Evolutionary conservation across 2,329 filamentous ascomycete species (phyloP).

Genomic region (Pseudogymnoascus sp.): DNA sequence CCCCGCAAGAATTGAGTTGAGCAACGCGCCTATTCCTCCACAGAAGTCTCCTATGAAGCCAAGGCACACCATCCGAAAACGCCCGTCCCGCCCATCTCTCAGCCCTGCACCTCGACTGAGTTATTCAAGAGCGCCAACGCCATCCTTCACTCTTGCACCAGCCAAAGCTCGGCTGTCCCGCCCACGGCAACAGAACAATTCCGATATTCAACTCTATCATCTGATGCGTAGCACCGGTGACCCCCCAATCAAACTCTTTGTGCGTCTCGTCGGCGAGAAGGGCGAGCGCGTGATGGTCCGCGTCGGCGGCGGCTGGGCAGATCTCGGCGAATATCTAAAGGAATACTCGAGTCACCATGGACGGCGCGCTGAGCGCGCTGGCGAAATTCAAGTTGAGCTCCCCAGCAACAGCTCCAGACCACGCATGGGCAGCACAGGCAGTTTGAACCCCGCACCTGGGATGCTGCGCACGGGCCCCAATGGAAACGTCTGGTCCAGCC

Average conservation of each 20-base stretch:
- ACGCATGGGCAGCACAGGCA: background rate
- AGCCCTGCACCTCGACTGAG: slow-evolving; percentile 23
- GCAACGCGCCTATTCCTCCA: slow-evolving; percentile 21
- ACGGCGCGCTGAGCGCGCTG: slow-evolving; percentile 53
- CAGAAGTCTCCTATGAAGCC: slow-evolving; percentile 18
- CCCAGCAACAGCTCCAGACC: slow-evolving; percentile 24
- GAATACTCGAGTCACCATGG: slow-evolving; percentile 91
- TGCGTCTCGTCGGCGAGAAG: slow-evolving; percentile 81
- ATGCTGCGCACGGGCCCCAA: background rate
- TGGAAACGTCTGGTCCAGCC: slow-evolving; percentile 35
- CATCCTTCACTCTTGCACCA: slow-evolving; percentile 62
- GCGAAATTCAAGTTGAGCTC: slow-evolving; percentile 50
- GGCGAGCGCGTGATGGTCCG: slow-evolving; percentile 96
- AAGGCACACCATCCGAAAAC: background rate
- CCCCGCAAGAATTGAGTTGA: slow-evolving; percentile 63
- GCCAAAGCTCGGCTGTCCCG: slow-evolving; percentile 41
- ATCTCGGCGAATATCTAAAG: slow-evolving; percentile 87
- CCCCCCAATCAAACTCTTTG: slow-evolving; percentile 87
- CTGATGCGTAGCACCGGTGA: slow-evolving; percentile 76
- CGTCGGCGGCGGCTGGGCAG: slow-evolving; percentile 96
- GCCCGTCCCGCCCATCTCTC: slow-evolving; percentile 25
- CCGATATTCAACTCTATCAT: slow-evolving; percentile 87
- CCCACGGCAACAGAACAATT: slow-evolving; percentile 42
- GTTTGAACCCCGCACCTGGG: slow-evolving; percentile 21
- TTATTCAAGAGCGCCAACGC: slow-evolving; percentile 46